A percentile compares a stretch with the other conserved stretches of the same genome.
Evolutionary conservation across 352 stramenopile species (phyloP).

Genomic region (Globisporangium nunn): DNA sequence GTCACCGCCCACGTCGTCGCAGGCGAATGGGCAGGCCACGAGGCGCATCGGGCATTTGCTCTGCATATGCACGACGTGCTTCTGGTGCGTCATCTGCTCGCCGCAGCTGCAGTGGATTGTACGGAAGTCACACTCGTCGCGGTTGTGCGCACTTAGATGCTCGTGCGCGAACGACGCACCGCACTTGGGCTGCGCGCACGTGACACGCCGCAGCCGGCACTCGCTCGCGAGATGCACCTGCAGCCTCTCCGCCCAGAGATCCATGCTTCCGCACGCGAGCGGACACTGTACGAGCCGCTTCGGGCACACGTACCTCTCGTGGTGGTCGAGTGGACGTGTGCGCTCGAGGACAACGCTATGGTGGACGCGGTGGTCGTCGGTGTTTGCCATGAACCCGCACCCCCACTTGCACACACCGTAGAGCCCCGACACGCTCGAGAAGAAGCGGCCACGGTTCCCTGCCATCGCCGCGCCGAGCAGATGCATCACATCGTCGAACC

Average conservation of each 20-base stretch:
- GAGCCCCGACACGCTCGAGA: conserved; percentile 27
- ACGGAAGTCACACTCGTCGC: conserved; percentile 38
- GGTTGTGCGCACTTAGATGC: conserved; percentile 21
- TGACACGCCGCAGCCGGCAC: conserved; percentile 33
- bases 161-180: conserved; percentile 14
- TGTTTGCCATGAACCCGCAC: conserved; percentile 43
- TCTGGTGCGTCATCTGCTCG: conserved; percentile 48
- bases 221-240: conserved; percentile 21
- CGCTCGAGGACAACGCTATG: conserved; percentile 19
- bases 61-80: conserved; percentile 33
- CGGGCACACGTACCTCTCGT: conserved; percentile 36
- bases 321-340: conserved; percentile 29
- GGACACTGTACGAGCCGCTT: conserved; percentile 52
- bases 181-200: conserved; percentile 50
- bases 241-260: conserved; percentile 47
- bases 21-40: conserved; percentile 46
- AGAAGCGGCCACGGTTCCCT: conserved; percentile 28
- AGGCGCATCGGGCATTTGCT: conserved; percentile 37
- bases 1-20: conserved; percentile 1
- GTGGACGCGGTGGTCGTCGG: conserved; percentile 21
- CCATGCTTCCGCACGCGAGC: conserved; percentile 14
- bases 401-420: conserved; percentile 60
- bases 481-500: conserved; percentile 23
- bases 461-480: conserved; percentile 41
- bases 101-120: conserved; percentile 42